Percentiles rank a stretch among this genome's conserved stretches.
These are phyloP conservation scores for Forsythia viridissima DNA, from an alignment of 257 asterid species.

Conservation along the genomic window DNA sequence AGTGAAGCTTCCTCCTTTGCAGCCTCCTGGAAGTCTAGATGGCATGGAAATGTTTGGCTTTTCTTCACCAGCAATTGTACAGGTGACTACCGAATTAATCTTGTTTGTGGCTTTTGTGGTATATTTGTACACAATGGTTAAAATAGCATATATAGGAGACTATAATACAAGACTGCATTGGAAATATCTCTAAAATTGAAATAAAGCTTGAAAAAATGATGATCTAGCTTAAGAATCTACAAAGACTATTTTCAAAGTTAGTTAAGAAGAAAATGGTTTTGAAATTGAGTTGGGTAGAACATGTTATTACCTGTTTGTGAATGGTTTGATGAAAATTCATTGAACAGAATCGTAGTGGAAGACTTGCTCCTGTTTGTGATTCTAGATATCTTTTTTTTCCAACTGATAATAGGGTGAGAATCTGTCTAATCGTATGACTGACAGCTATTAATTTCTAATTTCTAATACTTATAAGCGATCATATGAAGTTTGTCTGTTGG, in stretches of 20 bases:
- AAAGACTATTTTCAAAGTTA: not conserved
- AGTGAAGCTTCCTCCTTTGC: constrained; percentile 80
- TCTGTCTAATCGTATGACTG: not conserved
- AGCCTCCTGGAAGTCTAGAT: constrained; percentile 97
- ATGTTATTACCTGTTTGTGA: not conserved
- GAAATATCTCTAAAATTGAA: not conserved
- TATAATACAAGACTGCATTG: not conserved
- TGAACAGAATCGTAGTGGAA: not conserved
- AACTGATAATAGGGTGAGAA: not conserved
- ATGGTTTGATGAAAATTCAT: not conserved
- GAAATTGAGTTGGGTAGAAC: not conserved
- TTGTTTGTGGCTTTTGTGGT: not conserved
- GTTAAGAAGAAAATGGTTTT: not conserved
- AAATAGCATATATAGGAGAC: not conserved
- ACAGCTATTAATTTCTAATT: not conserved
- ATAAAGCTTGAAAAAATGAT: not conserved
- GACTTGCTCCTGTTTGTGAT: not conserved
- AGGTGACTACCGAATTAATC: constrained; percentile 46
- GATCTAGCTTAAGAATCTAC: not conserved
- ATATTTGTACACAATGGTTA: not conserved
- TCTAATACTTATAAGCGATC: not conserved
- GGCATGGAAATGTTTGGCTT: constrained; percentile 99
- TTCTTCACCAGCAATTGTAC: constrained; percentile 84
- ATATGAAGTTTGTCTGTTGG: not conserved
- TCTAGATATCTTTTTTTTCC: not conserved